These are phyloP conservation scores for Syzygium syzygioides DNA, from an alignment of 441 rosid genomes.

Conservation along the genomic window DNA sequence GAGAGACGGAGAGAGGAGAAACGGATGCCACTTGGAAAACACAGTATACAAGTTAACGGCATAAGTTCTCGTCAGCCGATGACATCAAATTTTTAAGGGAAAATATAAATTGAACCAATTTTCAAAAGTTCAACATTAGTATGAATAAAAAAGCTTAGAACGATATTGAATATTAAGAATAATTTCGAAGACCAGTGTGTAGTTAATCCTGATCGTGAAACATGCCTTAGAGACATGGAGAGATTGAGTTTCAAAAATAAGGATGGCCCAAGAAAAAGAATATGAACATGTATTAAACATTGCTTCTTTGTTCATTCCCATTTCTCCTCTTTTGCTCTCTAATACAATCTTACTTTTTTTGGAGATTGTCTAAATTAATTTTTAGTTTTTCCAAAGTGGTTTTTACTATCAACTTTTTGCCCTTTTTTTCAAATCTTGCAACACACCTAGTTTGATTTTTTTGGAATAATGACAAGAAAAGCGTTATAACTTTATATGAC, in stretches of 20 bases:
- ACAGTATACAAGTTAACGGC: no score
- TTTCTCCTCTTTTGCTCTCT: neutral
- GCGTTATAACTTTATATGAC: accelerated
- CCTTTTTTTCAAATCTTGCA: neutral
- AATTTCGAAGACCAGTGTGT: neutral
- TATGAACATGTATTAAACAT: neutral
- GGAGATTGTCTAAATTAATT: neutral
- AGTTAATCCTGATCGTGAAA: neutral
- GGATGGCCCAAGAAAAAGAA: neutral
- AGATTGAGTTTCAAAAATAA: neutral
- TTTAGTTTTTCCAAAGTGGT: neutral
- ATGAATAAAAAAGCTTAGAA: no score
- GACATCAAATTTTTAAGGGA: no score
- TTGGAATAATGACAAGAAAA: accelerated
- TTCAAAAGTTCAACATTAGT: no score
- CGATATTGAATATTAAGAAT: no score
- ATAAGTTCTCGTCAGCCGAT: no score
- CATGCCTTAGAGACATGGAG: neutral
- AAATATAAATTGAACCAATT: no score
- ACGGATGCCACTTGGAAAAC: no score
- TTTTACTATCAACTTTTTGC: neutral
- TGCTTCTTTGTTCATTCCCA: neutral
- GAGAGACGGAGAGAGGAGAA: no score
- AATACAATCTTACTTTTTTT: neutral
- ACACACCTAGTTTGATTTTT: neutral